A percentile compares a stretch with the other conserved stretches of the same genome.
These are phyloP conservation scores for Clarireedia monteithiana DNA, from an alignment of 2,329 filamentous ascomycete genomes.

Conservation along the genomic window DNA sequence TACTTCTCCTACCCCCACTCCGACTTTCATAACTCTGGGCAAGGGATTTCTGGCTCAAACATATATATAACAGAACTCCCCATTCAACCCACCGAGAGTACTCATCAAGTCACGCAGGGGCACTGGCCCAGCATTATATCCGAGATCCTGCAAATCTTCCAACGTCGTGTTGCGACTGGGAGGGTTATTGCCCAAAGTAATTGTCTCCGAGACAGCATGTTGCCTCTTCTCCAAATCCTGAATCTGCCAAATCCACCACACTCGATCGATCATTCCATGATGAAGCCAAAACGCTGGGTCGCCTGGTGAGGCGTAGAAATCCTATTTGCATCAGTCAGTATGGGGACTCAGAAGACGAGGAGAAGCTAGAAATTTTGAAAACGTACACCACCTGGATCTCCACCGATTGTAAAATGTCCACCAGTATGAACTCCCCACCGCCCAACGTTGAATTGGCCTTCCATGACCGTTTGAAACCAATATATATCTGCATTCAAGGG, in stretches of 20 bases:
- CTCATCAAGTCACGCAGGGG: slow-evolving; percentile 32
- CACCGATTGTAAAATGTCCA: slow-evolving; percentile 36
- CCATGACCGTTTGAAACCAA: slow-evolving; percentile 39
- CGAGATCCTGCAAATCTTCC: slow-evolving; percentile 28
- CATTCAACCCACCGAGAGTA: slow-evolving; percentile 32
- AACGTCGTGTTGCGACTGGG: slow-evolving; percentile 35
- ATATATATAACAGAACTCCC: slow-evolving; percentile 37
- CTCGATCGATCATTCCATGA: slow-evolving; percentile 38
- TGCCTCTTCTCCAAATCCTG: slow-evolving; percentile 31
- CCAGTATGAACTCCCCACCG: slow-evolving; percentile 33
- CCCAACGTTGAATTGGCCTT: slow-evolving; percentile 28
- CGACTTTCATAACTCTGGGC: not conserved
- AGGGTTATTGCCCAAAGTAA: slow-evolving; percentile 33
- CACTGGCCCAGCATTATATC: slow-evolving; percentile 14
- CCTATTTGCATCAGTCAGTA: slow-evolving; percentile 15
- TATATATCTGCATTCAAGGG: slow-evolving; percentile 30
- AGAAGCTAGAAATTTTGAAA: not conserved
- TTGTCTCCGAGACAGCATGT: slow-evolving; percentile 28
- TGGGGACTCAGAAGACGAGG: not conserved
- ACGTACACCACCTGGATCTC: slow-evolving; percentile 35
- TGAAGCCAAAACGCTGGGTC: slow-evolving; percentile 40
- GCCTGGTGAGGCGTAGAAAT: slow-evolving; percentile 35
- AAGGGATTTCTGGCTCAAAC: slow-evolving; percentile 17
- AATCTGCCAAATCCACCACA: slow-evolving; percentile 42
- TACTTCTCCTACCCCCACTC: not conserved